phyloP scores from a whole-genome alignment of 352 stramenopile genomes.

The Pythium phragmiticola region DNA sequence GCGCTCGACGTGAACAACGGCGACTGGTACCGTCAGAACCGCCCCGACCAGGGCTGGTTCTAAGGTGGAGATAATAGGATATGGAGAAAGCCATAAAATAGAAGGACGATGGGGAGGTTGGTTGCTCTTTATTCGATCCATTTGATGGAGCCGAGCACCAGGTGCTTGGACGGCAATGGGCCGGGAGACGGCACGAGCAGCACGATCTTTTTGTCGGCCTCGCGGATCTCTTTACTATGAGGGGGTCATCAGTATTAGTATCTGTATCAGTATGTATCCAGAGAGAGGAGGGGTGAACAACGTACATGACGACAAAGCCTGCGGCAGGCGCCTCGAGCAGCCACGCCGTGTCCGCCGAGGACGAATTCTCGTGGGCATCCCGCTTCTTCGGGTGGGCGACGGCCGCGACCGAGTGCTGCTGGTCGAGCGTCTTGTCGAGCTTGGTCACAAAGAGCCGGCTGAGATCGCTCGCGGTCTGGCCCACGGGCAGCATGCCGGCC shows the following conservation, averaged over 20 bases:
- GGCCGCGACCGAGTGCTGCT: slow-evolving; percentile 71
- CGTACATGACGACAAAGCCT: slow-evolving; percentile 86
- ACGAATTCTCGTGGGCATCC: slow-evolving; percentile 35
- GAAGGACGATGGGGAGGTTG: background rate
- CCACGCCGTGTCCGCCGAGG: slow-evolving; percentile 55
- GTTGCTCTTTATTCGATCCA: slow-evolving; percentile 66
- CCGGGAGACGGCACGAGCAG: slow-evolving; percentile 82
- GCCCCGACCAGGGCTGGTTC: slow-evolving; percentile 67
- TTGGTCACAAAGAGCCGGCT: slow-evolving; percentile 67
- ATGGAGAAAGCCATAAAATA: background rate
- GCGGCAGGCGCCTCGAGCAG: slow-evolving; percentile 58
- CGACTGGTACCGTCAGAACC: slow-evolving; percentile 84
- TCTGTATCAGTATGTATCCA: background rate
- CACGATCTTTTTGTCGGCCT: slow-evolving; percentile 76
- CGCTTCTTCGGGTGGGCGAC: slow-evolving; percentile 49
- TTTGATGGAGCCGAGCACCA: slow-evolving; percentile 82
- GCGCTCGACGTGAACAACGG: slow-evolving; percentile 83
- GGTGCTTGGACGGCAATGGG: slow-evolving; percentile 71
- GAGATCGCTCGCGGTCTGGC: slow-evolving; percentile 67
- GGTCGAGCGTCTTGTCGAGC: slow-evolving; percentile 69
- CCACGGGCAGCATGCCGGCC: slow-evolving; percentile 83
- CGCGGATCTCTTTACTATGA: slow-evolving; percentile 70
- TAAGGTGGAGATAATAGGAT: background rate
- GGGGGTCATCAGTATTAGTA: background rate
- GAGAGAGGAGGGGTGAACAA: slow-evolving; percentile 1